Evolutionary conservation across 306 rosid genomes (phyloP), one percentile per base, ranked within the genome.

Genomic region (Trichosanthes truncata): DNA sequence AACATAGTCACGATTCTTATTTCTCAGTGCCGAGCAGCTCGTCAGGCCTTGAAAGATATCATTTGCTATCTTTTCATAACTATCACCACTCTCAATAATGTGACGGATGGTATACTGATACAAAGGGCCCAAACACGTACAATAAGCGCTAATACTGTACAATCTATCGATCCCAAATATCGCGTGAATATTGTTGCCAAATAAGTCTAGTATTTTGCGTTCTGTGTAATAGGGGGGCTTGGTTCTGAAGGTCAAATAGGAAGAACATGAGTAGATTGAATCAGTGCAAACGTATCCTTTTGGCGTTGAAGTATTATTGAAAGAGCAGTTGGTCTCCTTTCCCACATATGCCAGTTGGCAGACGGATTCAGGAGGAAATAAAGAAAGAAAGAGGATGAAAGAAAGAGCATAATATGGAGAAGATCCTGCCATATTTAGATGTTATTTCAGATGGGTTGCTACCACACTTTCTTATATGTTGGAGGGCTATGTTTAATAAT

Each of bases 281-380:
- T 74, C 81, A 71, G 80, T 85, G 80, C 93, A 89, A 20, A 86
- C 87, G 80, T 87, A 86, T 0, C 91, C 91, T 80, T 87, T 84
- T 74, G 91, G 77, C 23, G 20, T 68, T 11, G 83, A 81, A 62
- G 83, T 83, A 85, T 15, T 3, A 17, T 71, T 81, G 29, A 4
- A 9, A 2, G 74, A 7, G 79, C 92, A 88, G 45, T 84, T 67
- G 78, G 83, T 80, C 63, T 0, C 29, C 61, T 84, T 88, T 52
- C 21, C 59, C 4, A 87, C 83, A 68, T 88, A 87, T 49, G 51
- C 49, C 85, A 88, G 92, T 82, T 90, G 94, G 75, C 79, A 63
- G 7, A 76, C 13, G 11, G 83, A 29, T 74, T 80, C 52, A 21
- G 71, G 65, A 82, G 68, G 81, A 62, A 82, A 79, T 17, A 87